phyloP scores from a whole-genome alignment of 169 alveolate species.

The Cyclospora cayetanensis region DNA sequence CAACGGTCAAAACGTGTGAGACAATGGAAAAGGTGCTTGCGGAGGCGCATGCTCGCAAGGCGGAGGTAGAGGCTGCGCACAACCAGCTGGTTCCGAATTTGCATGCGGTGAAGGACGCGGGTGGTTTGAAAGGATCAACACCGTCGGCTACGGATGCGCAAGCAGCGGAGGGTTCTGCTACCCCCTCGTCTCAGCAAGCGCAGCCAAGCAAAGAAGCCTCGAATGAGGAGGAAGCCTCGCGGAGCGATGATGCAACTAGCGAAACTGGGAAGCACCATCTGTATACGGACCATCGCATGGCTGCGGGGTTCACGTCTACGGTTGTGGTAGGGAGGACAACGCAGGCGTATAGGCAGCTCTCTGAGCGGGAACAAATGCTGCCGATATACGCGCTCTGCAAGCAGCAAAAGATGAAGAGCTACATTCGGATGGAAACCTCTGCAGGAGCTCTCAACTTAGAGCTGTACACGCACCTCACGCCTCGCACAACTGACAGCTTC shows the following conservation, averaged over 20 bases:
- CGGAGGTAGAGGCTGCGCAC: background rate
- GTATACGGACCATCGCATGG: constrained; percentile 2
- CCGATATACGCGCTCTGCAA: constrained; percentile 30
- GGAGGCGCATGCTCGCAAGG: background rate
- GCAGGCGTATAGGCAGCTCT: constrained; percentile 34
- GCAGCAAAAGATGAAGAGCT: constrained; percentile 60
- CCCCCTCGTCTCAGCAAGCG: no score
- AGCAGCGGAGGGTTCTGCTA: no score
- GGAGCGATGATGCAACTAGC: no score
- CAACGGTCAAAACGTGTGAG: constrained; percentile 1
- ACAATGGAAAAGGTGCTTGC: constrained; percentile 1
- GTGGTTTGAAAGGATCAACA: no score
- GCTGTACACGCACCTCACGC: constrained; percentile 86
- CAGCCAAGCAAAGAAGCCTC: no score
- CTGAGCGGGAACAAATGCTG: constrained; percentile 61
- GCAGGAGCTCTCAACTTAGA: constrained; percentile 88
- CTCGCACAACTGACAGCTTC: constrained; percentile 92
- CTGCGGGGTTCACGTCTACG: constrained; percentile 72
- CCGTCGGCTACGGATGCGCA: no score
- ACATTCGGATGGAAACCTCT: constrained; percentile 78
- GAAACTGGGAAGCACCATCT: no score
- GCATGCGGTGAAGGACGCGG: background rate
- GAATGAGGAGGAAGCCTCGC: no score
- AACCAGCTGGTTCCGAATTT: background rate
- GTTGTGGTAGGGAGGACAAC: background rate